phyloP scores from a whole-genome alignment of 2,329 filamentous ascomycete species.

The Monilinia fructicola region DNA sequence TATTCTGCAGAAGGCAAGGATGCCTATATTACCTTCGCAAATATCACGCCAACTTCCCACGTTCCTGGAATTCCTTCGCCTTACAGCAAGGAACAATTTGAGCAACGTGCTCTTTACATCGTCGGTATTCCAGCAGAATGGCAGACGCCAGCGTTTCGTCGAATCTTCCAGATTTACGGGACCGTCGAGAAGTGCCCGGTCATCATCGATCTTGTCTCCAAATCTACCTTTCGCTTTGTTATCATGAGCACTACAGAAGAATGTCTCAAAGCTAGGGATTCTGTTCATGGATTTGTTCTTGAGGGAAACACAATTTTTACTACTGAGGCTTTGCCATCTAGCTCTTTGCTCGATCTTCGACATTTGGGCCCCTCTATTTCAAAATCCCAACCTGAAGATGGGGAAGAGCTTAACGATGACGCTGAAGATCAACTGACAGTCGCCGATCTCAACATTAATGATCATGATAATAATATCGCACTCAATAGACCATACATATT shows the following conservation, averaged over 20 bases:
- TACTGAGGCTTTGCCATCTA: conserved; percentile 20
- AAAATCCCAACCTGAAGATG: neutral
- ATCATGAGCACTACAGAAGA: conserved; percentile 31
- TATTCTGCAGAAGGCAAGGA: conserved; percentile 18
- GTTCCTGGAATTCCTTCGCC: conserved; percentile 31
- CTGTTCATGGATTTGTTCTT: conserved; percentile 26
- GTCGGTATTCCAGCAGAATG: conserved; percentile 27
- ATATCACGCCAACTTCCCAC: conserved; percentile 12
- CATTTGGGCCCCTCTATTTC: neutral
- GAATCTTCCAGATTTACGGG: conserved; percentile 29
- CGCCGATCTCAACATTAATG: neutral
- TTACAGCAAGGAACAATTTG: conserved; percentile 27
- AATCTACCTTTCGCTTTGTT: conserved; percentile 34
- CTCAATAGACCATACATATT: neutral
- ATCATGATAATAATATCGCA: neutral
- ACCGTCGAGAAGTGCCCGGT: conserved; percentile 27
- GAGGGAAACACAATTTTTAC: conserved; percentile 2
- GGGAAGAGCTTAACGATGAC: neutral
- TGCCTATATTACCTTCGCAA: conserved; percentile 26
- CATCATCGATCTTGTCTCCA: conserved; percentile 29
- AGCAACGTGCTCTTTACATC: conserved; percentile 32
- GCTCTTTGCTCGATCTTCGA: conserved; percentile 3
- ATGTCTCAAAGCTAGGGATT: conserved; percentile 24
- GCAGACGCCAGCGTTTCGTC: conserved; percentile 21
- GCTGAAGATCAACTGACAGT: neutral